Conservation (phyloP, 352 stramenopile species). For the Globisporangium middletonii region DNA sequence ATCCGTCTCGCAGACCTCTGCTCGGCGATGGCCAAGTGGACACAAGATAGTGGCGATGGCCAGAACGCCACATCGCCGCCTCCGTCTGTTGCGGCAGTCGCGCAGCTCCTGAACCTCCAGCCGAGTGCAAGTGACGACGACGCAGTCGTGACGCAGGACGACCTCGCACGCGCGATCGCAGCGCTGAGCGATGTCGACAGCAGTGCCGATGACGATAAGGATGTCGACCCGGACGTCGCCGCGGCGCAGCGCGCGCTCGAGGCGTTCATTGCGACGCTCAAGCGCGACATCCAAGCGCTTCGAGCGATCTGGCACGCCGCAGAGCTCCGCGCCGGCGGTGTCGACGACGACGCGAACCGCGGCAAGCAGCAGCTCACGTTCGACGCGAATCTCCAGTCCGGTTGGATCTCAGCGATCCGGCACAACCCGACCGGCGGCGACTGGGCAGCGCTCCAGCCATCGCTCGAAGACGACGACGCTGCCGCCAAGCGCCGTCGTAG, state of each 20-base stretch:
- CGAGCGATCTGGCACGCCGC: conserved; percentile 62
- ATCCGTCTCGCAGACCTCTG: conserved; percentile 52
- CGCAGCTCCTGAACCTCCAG: conserved; percentile 47
- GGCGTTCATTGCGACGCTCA: conserved; percentile 37
- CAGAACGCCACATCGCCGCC: neutral
- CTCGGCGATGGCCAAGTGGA: conserved; percentile 36
- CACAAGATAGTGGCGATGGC: conserved; percentile 2
- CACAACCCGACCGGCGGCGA: conserved; percentile 61
- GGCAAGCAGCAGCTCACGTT: conserved; percentile 48
- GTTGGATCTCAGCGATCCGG: conserved; percentile 69
- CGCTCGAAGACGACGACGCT: conserved; percentile 14
- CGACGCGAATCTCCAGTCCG: conserved; percentile 62
- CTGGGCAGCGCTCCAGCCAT: conserved; percentile 42
- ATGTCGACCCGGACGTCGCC: conserved; percentile 5
- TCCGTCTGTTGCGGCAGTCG: conserved; percentile 11
- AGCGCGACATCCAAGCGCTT: conserved; percentile 45
- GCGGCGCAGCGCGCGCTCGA: conserved; percentile 32
- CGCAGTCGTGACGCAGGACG: conserved; percentile 54
- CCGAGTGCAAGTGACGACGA: conserved; percentile 26
- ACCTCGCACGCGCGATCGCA: conserved; percentile 53
- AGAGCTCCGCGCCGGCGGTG: conserved; percentile 48
- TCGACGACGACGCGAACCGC: conserved; percentile 17
- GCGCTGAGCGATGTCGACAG: conserved; percentile 22
- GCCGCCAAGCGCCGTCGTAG: neutral
- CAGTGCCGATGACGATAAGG: conserved; percentile 14